phyloP scores from a whole-genome alignment of 2,329 filamentous ascomycete species.

The Pochonia chlamydosporia region DNA sequence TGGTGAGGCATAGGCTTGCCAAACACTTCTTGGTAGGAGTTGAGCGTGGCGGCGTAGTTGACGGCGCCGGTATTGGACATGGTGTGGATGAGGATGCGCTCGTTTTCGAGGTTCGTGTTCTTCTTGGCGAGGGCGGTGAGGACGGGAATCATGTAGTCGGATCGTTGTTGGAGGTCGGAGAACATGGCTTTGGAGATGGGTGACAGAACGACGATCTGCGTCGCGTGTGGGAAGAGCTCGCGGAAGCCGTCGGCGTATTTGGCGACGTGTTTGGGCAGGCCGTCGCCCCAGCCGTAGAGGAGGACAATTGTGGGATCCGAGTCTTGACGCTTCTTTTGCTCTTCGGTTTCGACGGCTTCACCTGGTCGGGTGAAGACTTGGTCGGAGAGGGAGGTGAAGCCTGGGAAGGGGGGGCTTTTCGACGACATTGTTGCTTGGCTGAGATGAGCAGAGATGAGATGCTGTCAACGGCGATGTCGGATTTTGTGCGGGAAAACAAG shows the following conservation, averaged over 20 bases:
- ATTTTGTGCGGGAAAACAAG: too few species aligned
- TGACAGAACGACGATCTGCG: slow-evolving; percentile 45
- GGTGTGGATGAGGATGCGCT: slow-evolving; percentile 41
- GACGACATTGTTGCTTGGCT: too few species aligned
- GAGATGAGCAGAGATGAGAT: too few species aligned
- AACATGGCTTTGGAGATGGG: slow-evolving; percentile 42
- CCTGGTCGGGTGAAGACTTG: slow-evolving; percentile 40
- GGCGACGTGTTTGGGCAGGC: slow-evolving; percentile 44
- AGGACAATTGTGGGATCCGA: slow-evolving; percentile 40
- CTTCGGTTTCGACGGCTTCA: slow-evolving; percentile 16
- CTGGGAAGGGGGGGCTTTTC: slow-evolving; percentile 26
- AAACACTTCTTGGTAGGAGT: slow-evolving; percentile 36
- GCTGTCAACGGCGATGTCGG: too few species aligned
- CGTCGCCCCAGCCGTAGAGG: slow-evolving; percentile 55
- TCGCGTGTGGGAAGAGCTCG: slow-evolving; percentile 42
- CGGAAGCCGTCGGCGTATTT: slow-evolving; percentile 51
- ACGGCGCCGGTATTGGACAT: slow-evolving; percentile 57
- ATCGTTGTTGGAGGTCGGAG: slow-evolving; percentile 35
- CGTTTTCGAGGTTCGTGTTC: slow-evolving; percentile 9
- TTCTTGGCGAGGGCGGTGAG: slow-evolving; percentile 27
- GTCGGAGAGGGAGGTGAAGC: slow-evolving; percentile 40
- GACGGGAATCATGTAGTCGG: slow-evolving; percentile 39
- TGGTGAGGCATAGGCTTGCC: slow-evolving; percentile 37
- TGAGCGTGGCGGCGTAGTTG: slow-evolving; percentile 42
- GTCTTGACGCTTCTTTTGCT: slow-evolving; percentile 1